Conservation (phyloP, 2,329 filamentous ascomycete species). For the Ceratocystis albifundus region DNA sequence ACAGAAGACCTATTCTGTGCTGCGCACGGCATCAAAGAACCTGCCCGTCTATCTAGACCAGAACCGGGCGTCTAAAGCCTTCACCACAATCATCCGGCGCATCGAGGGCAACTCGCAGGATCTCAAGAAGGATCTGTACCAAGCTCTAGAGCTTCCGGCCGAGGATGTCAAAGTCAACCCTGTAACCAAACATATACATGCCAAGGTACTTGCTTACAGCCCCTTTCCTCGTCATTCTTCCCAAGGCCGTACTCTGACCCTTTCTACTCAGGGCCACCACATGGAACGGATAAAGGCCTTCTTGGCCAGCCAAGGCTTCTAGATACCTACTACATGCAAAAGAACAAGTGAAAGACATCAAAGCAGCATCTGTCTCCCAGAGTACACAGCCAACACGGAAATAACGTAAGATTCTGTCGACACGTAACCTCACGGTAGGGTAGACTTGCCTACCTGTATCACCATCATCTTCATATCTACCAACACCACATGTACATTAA, state of each 20-base stretch:
- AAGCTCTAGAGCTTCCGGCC: slow-evolving; percentile 45
- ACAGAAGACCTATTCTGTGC: slow-evolving; percentile 53
- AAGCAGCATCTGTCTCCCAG: not conserved
- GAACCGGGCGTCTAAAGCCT: slow-evolving; percentile 61
- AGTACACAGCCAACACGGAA: not conserved
- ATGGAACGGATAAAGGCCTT: slow-evolving; percentile 25
- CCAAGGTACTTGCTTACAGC: slow-evolving; percentile 46
- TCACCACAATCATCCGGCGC: slow-evolving; percentile 65
- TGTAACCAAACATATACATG: slow-evolving; percentile 59
- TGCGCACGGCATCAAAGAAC: slow-evolving; percentile 57
- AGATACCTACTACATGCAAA: slow-evolving; percentile 18
- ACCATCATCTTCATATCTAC: not conserved
- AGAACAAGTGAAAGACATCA: not conserved
- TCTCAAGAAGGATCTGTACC: slow-evolving; percentile 52
- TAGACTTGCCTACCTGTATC: not conserved
- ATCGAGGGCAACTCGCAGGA: slow-evolving; percentile 59
- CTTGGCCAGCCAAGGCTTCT: slow-evolving; percentile 32
- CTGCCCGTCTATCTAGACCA: slow-evolving; percentile 67
- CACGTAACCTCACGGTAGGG: not conserved
- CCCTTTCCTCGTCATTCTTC: not conserved
- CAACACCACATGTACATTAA: slow-evolving; percentile 2
- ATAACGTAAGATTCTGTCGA: not conserved
- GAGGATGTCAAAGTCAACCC: slow-evolving; percentile 44
- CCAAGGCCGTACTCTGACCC: not conserved
- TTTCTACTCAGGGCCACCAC: slow-evolving; percentile 13